A percentile compares a stretch with the other conserved stretches of the same genome.
These are phyloP conservation scores for Carex scoparia DNA, from an alignment of 176 grass and related monocot genomes.

Conservation along the genomic window DNA sequence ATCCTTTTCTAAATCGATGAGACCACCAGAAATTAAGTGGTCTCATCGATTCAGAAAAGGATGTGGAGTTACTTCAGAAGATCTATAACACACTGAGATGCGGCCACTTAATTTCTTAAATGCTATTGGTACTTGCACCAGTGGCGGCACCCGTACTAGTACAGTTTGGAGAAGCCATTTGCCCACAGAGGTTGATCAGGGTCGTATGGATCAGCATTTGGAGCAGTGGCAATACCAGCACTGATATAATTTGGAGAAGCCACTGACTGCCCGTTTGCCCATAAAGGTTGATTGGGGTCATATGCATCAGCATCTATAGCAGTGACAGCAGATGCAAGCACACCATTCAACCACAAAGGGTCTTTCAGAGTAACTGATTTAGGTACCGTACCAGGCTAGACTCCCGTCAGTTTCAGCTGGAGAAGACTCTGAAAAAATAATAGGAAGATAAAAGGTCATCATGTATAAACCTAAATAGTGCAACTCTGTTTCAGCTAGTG, in stretches of 20 bases:
- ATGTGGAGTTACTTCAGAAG: no score
- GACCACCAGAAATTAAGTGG: no score
- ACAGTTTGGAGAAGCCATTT: conserved; percentile 11
- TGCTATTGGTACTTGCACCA: not conserved
- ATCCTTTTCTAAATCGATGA: no score
- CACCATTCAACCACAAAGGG: conserved; percentile 49
- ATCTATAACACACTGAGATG: no score
- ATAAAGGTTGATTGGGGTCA: conserved; percentile 45
- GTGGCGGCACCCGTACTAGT: conserved; percentile 26
- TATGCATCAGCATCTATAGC: no score
- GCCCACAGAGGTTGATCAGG: conserved; percentile 89
- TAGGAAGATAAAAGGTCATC: conserved; percentile 4
- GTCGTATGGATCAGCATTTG: no score
- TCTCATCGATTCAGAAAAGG: no score
- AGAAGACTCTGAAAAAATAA: conserved; percentile 68
- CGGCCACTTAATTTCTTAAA: no score
- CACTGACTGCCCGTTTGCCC: conserved; percentile 33
- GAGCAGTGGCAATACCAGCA: conserved; percentile 12
- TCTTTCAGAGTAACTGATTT: conserved; percentile 54
- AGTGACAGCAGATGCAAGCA: conserved; percentile 32
- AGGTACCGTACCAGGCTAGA: conserved; percentile 47
- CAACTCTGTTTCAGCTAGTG: not conserved
- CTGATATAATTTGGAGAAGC: conserved; percentile 22
- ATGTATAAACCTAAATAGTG: not conserved
- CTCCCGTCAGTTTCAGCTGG: conserved; percentile 83